Percentiles rank a stretch among this genome's conserved stretches.
Conservation (phyloP, 176 grass and related monocot genomes). For the Puya raimondii region DNA sequence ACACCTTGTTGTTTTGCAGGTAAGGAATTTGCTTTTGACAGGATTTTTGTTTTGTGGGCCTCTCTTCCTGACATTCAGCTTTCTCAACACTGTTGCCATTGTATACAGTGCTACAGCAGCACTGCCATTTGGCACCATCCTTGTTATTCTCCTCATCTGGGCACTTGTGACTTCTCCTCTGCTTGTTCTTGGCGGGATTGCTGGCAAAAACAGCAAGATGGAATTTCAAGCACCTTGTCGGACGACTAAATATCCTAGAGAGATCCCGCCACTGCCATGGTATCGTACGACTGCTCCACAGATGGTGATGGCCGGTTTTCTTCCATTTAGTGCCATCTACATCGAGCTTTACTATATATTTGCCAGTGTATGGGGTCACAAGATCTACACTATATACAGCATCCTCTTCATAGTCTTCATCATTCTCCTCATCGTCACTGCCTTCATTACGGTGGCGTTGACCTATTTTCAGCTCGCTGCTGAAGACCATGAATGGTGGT, state of each 20-base stretch:
- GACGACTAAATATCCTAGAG: slow-evolving; percentile 13
- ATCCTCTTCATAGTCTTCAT: slow-evolving; percentile 17
- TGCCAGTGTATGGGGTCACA: slow-evolving; percentile 13
- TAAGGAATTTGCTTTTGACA: slow-evolving; percentile 11
- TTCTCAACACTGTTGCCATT: slow-evolving; percentile 11
- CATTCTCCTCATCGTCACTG: slow-evolving; percentile 9
- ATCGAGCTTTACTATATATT: background rate
- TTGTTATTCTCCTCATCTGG: slow-evolving; percentile 15
- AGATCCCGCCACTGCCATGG: slow-evolving; percentile 7
- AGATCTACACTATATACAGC: slow-evolving; percentile 9
- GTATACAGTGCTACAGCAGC: slow-evolving; percentile 13
- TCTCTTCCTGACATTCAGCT: slow-evolving; percentile 1
- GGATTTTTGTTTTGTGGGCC: slow-evolving; percentile 7
- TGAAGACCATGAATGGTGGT: slow-evolving; percentile 15
- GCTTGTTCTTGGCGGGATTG: slow-evolving; percentile 13
- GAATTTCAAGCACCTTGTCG: slow-evolving; percentile 9
- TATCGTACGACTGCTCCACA: slow-evolving; percentile 5
- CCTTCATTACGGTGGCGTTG: slow-evolving; percentile 10
- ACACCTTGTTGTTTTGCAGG: background rate
- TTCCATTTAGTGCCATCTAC: too few relatives aligned
- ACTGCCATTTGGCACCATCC: slow-evolving; percentile 12
- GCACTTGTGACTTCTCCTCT: slow-evolving; percentile 7
- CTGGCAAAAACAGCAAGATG: slow-evolving; percentile 7
- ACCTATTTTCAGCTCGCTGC: slow-evolving; percentile 9
- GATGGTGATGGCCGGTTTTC: background rate